phyloP scores from a whole-genome alignment of 352 stramenopile species.

The Peronospora belbahrii region DNA sequence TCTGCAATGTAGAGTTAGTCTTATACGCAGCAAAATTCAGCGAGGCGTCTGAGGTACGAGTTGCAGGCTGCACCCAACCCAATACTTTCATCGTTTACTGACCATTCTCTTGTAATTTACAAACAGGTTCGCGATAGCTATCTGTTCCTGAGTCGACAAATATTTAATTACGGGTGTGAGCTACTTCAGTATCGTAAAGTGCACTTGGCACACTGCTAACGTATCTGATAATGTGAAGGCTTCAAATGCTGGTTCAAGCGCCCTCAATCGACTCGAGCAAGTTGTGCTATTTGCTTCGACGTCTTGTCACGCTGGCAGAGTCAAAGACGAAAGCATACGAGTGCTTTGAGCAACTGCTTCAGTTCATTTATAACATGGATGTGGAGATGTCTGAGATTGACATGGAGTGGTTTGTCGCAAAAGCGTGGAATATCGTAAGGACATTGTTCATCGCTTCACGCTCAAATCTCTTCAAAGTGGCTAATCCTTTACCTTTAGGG shows the following conservation, averaged over 20 bases:
- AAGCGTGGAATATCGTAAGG: slow-evolving; percentile 71
- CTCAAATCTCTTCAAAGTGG: background rate
- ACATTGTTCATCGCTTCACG: background rate
- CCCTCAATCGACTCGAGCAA: slow-evolving; percentile 22
- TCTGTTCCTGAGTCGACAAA: slow-evolving; percentile 35
- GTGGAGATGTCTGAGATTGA: slow-evolving; percentile 39
- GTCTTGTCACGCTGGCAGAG: slow-evolving; percentile 45
- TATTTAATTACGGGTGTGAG: slow-evolving; percentile 56
- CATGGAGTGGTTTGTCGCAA: slow-evolving; percentile 65
- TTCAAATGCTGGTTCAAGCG: slow-evolving; percentile 54
- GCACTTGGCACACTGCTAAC: background rate
- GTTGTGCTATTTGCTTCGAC: slow-evolving; percentile 56
- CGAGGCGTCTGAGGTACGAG: slow-evolving; percentile 34
- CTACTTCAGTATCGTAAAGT: background rate
- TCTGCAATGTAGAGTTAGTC: slow-evolving; percentile 52
- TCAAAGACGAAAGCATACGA: slow-evolving; percentile 34
- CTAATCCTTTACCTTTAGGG: slow-evolving; percentile 18
- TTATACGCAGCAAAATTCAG: slow-evolving; percentile 47
- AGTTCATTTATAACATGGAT: slow-evolving; percentile 43
- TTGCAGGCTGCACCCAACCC: background rate
- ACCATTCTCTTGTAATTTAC: slow-evolving; percentile 1
- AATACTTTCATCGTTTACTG: background rate
- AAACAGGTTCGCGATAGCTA: slow-evolving; percentile 48
- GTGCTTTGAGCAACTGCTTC: slow-evolving; percentile 59
- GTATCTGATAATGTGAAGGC: slow-evolving; percentile 21